A percentile compares a stretch with the other conserved stretches of the same genome.
These are phyloP conservation scores for Aphanoascus verrucosus DNA, from an alignment of 2,329 filamentous ascomycete species.

Conservation along the genomic window DNA sequence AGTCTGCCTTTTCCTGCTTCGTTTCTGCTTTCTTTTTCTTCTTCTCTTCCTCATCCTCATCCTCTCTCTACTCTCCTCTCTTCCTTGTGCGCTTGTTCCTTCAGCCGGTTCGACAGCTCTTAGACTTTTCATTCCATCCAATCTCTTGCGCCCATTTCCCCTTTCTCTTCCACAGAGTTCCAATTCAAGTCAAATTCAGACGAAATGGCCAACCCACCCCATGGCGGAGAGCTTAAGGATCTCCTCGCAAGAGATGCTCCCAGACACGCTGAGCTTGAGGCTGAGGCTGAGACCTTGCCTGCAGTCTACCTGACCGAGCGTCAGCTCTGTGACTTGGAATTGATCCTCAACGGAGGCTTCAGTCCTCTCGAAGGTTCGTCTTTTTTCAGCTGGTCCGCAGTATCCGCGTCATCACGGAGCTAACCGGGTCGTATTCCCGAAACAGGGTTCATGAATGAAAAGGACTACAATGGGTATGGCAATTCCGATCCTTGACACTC, in stretches of 20 bases:
- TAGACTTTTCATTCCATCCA: background rate
- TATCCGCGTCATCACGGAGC: background rate
- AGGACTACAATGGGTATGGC: conserved; percentile 83
- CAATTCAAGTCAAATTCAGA: background rate
- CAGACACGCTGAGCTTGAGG: conserved; percentile 64
- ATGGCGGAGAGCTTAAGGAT: conserved; percentile 96
- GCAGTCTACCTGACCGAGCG: conserved; percentile 79
- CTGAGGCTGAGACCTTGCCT: conserved; percentile 77
- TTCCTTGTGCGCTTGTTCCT: background rate
- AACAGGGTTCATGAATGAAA: conserved; percentile 92
- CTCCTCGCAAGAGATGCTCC: conserved; percentile 85
- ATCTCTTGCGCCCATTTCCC: background rate
- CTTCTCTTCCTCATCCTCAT: background rate
- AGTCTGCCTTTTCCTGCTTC: conserved; percentile 3
- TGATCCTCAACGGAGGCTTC: conserved; percentile 96
- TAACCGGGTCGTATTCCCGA: conserved; percentile 19
- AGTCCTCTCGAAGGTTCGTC: conserved; percentile 85
- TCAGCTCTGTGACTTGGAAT: conserved; percentile 93
- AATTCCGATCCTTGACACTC: background rate
- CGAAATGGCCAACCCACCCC: conserved; percentile 48
- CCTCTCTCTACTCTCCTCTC: background rate
- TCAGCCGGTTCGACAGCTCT: background rate
- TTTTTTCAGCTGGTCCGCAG: background rate
- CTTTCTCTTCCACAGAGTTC: background rate
- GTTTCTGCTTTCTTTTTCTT: background rate